Conservation (phyloP, 208 protist genomes). For the Crithidia brevicula region DNA sequence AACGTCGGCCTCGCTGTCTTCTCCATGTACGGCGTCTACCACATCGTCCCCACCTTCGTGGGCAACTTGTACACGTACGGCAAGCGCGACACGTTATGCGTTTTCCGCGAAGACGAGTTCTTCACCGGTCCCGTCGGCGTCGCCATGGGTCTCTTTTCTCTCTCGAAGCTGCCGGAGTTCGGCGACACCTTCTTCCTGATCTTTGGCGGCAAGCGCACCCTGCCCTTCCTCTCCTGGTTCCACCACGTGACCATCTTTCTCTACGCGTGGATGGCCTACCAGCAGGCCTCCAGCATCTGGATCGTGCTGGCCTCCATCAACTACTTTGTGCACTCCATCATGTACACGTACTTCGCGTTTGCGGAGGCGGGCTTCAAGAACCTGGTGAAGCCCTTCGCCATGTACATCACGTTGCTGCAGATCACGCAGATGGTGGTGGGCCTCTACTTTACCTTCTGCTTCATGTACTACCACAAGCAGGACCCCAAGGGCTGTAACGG, state of each 20-base stretch:
- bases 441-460: constrained; percentile 65
- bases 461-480: constrained; percentile 32
- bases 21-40: constrained; percentile 61
- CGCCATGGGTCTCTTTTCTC: constrained; percentile 74
- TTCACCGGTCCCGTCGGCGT: constrained; percentile 70
- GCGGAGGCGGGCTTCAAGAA: constrained; percentile 69
- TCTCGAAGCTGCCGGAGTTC: constrained; percentile 89
- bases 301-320: constrained; percentile 90
- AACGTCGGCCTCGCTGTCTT: constrained; percentile 81
- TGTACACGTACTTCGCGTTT: constrained; percentile 96
- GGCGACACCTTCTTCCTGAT: constrained; percentile 86
- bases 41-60: constrained; percentile 50
- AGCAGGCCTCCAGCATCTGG: constrained; percentile 52
- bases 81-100: constrained; percentile 68
- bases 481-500: constrained; percentile 42
- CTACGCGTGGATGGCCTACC: constrained; percentile 89
- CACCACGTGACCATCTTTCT: constrained; percentile 94
- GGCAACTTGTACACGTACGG: constrained; percentile 37
- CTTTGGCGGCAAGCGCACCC: constrained; percentile 57
- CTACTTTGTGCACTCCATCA: constrained; percentile 94
- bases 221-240: constrained; percentile 90
- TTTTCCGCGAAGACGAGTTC: constrained; percentile 54
- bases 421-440: constrained; percentile 94
- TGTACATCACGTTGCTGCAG: constrained; percentile 90
- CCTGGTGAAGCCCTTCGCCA: constrained; percentile 78